Conservation (phyloP, 2,329 filamentous ascomycete species). For the Dactylellina drechsleri region DNA sequence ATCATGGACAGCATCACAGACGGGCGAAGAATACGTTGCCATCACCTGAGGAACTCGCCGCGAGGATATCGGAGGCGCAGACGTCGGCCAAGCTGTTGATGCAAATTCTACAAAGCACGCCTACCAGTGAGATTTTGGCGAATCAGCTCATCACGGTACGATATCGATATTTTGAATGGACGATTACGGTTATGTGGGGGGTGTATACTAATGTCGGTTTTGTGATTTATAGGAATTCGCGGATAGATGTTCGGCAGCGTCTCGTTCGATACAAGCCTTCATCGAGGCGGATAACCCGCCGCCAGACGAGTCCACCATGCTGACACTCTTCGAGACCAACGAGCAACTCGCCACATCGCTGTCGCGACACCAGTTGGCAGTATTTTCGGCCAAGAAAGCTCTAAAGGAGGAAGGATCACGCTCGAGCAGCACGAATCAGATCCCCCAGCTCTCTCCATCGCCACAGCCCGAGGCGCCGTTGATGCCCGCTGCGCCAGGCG, state of each 20-base stretch:
- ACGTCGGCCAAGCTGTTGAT: constrained; percentile 92
- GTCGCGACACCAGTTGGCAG: constrained; percentile 83
- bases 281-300: constrained; percentile 77
- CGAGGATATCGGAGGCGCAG: constrained; percentile 86
- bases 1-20: constrained; percentile 30
- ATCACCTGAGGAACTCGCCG: constrained; percentile 77
- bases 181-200: background rate
- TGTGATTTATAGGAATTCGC: constrained; percentile 74
- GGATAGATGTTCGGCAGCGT: constrained; percentile 82
- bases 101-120: constrained; percentile 88
- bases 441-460: constrained; percentile 38
- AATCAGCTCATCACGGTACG: constrained; percentile 81
- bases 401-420: constrained; percentile 37
- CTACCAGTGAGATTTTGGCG: constrained; percentile 75
- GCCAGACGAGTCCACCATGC: constrained; percentile 93
- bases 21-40: constrained; percentile 65
- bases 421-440: constrained; percentile 30
- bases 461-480: constrained; percentile 31
- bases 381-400: constrained; percentile 61
- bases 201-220: background rate
- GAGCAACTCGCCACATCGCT: constrained; percentile 86
- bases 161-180: too few species aligned
- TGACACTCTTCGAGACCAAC: constrained; percentile 91
- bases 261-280: constrained; percentile 83
- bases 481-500: constrained; percentile 19